phyloP scores from a whole-genome alignment of 305 asterid genomes.

The Solanum hybrid region DNA sequence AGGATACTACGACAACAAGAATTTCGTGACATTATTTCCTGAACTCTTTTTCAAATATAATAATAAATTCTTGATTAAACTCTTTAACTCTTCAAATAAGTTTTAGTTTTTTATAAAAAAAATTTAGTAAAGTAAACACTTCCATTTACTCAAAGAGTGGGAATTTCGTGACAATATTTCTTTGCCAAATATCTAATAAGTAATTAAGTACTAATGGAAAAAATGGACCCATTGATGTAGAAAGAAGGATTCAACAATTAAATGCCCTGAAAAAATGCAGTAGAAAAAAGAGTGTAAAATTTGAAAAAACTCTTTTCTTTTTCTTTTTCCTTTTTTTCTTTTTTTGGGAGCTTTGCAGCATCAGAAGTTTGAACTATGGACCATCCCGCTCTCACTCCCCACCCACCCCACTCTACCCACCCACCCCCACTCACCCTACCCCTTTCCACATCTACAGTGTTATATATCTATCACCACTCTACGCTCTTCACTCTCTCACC shows the following conservation, averaged over 20 bases:
- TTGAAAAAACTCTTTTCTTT: background rate
- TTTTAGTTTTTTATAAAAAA: background rate
- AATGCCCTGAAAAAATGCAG: background rate
- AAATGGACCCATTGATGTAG: background rate
- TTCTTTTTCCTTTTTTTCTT: background rate
- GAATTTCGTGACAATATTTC: background rate
- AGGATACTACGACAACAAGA: background rate
- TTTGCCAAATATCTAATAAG: background rate
- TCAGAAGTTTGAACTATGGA: slow-evolving; percentile 35
- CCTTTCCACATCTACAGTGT: background rate
- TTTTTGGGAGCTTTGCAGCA: slow-evolving; percentile 3
- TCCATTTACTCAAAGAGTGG: background rate
- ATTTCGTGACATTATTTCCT: background rate
- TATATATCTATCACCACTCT: slow-evolving; percentile 7
- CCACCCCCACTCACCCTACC: background rate
- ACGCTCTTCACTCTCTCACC: slow-evolving; percentile 9
- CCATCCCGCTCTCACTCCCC: slow-evolving; percentile 51
- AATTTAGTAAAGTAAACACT: background rate
- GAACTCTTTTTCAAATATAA: background rate
- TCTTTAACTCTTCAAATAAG: background rate
- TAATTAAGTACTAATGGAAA: background rate
- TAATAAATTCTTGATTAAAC: background rate
- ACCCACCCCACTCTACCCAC: background rate
- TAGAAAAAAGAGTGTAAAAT: slow-evolving; percentile 5
- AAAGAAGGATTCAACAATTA: background rate